These are phyloP conservation scores for Quercus lobata DNA, from an alignment of 331 rosid genomes.

Conservation along the genomic window DNA sequence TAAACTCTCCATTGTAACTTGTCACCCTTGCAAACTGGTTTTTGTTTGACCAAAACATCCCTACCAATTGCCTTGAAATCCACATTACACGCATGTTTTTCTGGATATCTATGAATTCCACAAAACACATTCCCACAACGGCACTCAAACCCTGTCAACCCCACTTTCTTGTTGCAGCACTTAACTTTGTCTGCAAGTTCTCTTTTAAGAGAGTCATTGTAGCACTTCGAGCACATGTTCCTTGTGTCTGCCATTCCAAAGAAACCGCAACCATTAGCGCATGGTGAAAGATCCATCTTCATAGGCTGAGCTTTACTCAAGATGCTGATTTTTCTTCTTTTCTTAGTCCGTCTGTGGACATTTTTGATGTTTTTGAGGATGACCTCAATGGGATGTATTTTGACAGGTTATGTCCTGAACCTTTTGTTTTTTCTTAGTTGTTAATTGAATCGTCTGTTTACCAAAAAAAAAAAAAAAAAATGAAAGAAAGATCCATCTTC, in stretches of 20 bases:
- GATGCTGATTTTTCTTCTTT: no score
- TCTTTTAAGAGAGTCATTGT: neutral
- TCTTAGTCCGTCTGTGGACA: no score
- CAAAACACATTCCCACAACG: constrained; percentile 41
- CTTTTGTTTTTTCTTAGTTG: no score
- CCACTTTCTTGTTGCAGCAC: constrained; percentile 29
- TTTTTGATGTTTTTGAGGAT: no score
- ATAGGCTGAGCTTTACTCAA: no score
- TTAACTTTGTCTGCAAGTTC: neutral
- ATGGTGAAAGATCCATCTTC: no score
- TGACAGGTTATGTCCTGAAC: no score
- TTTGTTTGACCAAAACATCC: constrained; percentile 7
- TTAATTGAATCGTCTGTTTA: no score
- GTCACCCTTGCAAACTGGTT: constrained; percentile 14
- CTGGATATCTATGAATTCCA: constrained; percentile 31
- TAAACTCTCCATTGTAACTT: constrained; percentile 2
- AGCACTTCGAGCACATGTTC: neutral
- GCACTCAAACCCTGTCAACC: constrained; percentile 31
- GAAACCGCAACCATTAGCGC: neutral
- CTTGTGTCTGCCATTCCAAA: neutral
- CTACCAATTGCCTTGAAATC: constrained; percentile 24
- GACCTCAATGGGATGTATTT: no score
- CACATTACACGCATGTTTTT: constrained; percentile 29
- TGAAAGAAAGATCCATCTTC: no score
- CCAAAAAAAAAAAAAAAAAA: no score